phyloP scores from a whole-genome alignment of 345 rosid species.

The Luvunga scandens region DNA sequence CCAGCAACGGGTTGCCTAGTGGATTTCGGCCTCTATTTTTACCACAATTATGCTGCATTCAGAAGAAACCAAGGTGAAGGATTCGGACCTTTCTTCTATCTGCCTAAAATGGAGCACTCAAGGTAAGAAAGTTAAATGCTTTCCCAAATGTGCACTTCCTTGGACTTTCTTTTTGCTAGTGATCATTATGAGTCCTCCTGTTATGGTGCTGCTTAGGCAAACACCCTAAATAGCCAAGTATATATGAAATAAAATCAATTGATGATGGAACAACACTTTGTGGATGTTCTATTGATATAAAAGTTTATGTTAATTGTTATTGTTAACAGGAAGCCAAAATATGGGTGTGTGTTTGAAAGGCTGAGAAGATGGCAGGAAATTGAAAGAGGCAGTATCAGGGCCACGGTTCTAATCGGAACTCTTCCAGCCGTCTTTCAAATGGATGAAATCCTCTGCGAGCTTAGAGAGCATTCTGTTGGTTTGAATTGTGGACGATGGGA shows the following conservation, averaged over 20 bases:
- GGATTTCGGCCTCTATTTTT: slow-evolving; percentile 89
- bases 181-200: background rate
- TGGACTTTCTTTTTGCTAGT: background rate
- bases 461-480: slow-evolving; percentile 82
- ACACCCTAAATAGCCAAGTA: background rate
- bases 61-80: slow-evolving; percentile 72
- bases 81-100: slow-evolving; percentile 91
- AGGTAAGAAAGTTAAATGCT: slow-evolving; percentile 37
- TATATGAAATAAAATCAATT: background rate
- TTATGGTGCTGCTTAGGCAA: background rate
- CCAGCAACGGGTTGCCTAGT: slow-evolving; percentile 90
- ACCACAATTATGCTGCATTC: slow-evolving; percentile 69
- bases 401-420: slow-evolving; percentile 82
- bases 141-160: background rate
- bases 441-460: slow-evolving; percentile 88
- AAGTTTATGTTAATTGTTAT: slow-evolving; percentile 9
- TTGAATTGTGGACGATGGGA: slow-evolving; percentile 97
- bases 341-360: slow-evolving; percentile 86
- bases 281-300: background rate
- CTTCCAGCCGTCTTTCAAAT: slow-evolving; percentile 92
- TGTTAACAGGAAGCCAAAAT: slow-evolving; percentile 75
- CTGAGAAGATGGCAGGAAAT: slow-evolving; percentile 84
- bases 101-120: slow-evolving; percentile 94
- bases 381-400: slow-evolving; percentile 83
- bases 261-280: background rate